phyloP scores from a whole-genome alignment of 2,329 filamentous ascomycete genomes.

The Nigrospora osmanthi region DNA sequence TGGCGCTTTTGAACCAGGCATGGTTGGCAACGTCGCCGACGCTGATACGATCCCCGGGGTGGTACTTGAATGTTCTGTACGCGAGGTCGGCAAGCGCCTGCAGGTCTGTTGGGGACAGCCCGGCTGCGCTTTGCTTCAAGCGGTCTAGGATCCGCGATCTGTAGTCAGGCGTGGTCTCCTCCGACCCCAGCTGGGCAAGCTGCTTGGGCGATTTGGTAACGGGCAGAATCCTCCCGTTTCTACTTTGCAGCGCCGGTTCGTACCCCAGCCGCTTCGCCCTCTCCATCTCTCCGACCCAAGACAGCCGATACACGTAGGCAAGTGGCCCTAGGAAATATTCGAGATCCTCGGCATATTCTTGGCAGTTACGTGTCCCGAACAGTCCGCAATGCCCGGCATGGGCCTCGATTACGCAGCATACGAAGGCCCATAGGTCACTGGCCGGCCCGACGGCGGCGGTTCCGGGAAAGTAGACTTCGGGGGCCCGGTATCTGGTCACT shows the following conservation, averaged over 20 bases:
- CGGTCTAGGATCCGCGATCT: no score
- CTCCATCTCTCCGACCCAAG: neutral
- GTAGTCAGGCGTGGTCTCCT: no score
- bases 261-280: no score
- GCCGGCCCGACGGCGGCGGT: neutral
- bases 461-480: no score
- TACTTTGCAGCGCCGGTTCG: no score
- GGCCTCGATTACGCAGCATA: neutral
- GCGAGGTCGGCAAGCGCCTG: neutral
- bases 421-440: neutral
- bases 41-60: neutral
- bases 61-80: neutral
- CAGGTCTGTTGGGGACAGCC: neutral
- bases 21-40: neutral
- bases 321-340: neutral
- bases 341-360: neutral
- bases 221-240: no score
- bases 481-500: no score
- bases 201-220: no score
- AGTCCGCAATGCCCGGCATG: no score
- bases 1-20: constrained; percentile 1
- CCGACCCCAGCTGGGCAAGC: no score
- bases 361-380: no score
- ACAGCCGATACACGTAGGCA: neutral
- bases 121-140: no score